A percentile compares a stretch with the other conserved stretches of the same genome.
Evolutionary conservation across 441 rosid species (phyloP).

Genomic region (Bocquillonia castaneifolia): DNA sequence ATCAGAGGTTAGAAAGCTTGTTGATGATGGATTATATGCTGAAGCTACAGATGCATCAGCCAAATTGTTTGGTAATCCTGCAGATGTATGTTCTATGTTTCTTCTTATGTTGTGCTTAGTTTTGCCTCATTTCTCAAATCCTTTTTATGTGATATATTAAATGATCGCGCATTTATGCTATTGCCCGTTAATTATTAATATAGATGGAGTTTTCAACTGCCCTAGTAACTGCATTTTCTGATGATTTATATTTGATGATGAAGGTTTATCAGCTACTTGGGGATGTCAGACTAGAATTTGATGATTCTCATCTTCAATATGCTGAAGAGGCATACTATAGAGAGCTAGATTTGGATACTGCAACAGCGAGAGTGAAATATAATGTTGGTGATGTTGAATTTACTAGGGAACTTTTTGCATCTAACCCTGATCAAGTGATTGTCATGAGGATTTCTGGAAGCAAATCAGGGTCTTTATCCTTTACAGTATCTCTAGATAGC

Average conservation of each 20-base stretch:
- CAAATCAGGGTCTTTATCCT: constrained; percentile 58
- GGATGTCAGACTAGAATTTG: constrained; percentile 68
- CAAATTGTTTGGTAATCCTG: too few species aligned
- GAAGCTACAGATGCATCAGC: too few species aligned
- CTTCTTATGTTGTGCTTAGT: too few species aligned
- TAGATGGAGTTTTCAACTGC: too few species aligned
- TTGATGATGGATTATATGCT: too few species aligned
- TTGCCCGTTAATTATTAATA: too few species aligned
- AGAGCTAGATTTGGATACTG: constrained; percentile 82
- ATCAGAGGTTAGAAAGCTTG: too few species aligned
- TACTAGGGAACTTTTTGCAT: constrained; percentile 70
- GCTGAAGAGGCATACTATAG: constrained; percentile 55
- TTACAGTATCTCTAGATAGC: constrained; percentile 60
- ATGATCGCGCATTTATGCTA: too few species aligned
- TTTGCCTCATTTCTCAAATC: too few species aligned
- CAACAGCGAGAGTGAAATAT: constrained; percentile 62
- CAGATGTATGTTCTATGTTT: too few species aligned
- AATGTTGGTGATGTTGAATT: constrained; percentile 55
- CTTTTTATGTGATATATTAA: too few species aligned
- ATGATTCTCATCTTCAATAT: constrained; percentile 56
- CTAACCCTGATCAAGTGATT: constrained; percentile 72
- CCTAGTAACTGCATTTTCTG: too few species aligned
- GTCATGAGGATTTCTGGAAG: constrained; percentile 59
- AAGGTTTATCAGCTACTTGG: constrained; percentile 88
- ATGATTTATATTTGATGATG: constrained; percentile 27